Evolutionary conservation across 2,329 filamentous ascomycete genomes (phyloP), one percentile per base, ranked within the genome.

Genomic region (Seiridium unicorne): DNA sequence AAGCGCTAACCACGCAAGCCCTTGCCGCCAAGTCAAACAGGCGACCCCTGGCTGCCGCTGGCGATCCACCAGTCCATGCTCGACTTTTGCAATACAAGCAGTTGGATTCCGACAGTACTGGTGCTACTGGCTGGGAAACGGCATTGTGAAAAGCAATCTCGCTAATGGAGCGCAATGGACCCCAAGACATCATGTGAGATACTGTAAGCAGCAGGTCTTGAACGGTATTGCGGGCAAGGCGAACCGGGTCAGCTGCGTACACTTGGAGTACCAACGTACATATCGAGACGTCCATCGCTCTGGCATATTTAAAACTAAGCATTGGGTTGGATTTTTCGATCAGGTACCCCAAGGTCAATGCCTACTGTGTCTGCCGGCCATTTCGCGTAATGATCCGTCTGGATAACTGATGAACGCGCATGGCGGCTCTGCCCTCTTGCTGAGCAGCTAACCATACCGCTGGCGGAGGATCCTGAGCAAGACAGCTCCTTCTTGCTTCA

Each of bases 11-110:
- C 61, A 61, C 59, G 62, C 61, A 54, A 61, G 57, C 55, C 59
- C 51, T 61, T 59, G 61, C 59, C 65, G 67, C 67, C 67, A 69
- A 69, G 67, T 69, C 66, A 69, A 69, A 61, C 60, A 13, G 42
- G 51, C 51, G n/a, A 44, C 65, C 61, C 64, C 60, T 60, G 54
- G 60, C 54, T 44, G 55, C 60, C 62, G 63, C 63, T 60, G 58
- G 61, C 61, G 65, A 64, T 67, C 64, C 62, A 61, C 63, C 44
- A 55, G 32, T 58, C 26, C 62, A 26, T 40, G 36, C 55, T 26
- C 47, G 18, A 47, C 26, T 57, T 47, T 32, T 11, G 54, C 10
- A 13, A 38, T 57, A 47, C 54, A 47, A 47, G 40, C 54, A 36
- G 31, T 57, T 46, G 26, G 35, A 47, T 36, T 44, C 54, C 42